Conservation (phyloP, 164 flowering plant genomes). For the Chimonanthus praecox region DNA sequence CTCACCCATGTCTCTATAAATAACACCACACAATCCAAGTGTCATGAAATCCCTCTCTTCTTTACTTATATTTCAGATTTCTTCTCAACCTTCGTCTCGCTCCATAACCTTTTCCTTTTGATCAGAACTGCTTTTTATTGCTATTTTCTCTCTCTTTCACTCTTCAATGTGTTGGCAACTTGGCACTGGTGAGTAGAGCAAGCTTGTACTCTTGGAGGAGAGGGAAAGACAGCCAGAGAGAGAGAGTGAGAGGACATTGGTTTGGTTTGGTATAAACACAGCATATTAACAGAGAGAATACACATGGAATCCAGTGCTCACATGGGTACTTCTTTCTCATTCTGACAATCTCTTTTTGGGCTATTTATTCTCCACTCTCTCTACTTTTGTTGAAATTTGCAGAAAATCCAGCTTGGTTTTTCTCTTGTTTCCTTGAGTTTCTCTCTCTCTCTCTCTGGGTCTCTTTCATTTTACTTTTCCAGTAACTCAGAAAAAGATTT, state of each 20-base stretch:
- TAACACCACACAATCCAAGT: not conserved
- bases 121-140: too few relatives aligned
- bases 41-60: not conserved
- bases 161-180: too few relatives aligned
- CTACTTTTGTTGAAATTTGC: conserved; percentile 3
- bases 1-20: not conserved
- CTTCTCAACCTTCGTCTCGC: not conserved
- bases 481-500: too few relatives aligned
- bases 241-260: conserved; percentile 9
- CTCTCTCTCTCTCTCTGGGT: not conserved
- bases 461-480: too few relatives aligned
- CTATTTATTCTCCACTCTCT: conserved; percentile 16
- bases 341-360: conserved; percentile 24
- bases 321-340: conserved; percentile 22
- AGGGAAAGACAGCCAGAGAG: not conserved
- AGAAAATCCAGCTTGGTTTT: conserved; percentile 7
- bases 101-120: not conserved
- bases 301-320: conserved; percentile 17
- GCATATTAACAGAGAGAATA: conserved; percentile 22
- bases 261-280: conserved; percentile 21
- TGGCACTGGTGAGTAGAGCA: too few relatives aligned
- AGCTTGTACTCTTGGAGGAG: not conserved
- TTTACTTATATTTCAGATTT: not conserved
- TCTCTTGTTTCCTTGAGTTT: not conserved
- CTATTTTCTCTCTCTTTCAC: too few relatives aligned